Conservation (phyloP, 2,329 filamentous ascomycete species). For the Penicillium sp. region DNA sequence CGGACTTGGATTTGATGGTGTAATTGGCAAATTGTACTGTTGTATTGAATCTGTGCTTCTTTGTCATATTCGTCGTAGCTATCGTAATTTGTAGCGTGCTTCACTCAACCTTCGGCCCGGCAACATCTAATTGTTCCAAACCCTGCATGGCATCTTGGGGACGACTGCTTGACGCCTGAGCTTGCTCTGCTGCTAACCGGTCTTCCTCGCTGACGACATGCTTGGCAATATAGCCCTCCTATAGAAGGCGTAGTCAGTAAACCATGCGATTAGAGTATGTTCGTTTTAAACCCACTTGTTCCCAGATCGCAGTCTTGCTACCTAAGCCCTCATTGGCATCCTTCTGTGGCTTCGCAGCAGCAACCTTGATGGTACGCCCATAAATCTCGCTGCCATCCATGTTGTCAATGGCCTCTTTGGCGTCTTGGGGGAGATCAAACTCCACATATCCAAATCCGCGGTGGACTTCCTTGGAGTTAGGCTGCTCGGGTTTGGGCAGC, state of each 20-base stretch:
- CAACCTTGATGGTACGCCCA: slow-evolving; percentile 86
- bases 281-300: slow-evolving; percentile 65
- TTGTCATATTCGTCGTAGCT: slow-evolving; percentile 23
- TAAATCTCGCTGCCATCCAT: slow-evolving; percentile 98
- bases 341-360: slow-evolving; percentile 86
- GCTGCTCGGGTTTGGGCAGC: slow-evolving; percentile 79
- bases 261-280: slow-evolving; percentile 2
- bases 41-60: slow-evolving; percentile 14
- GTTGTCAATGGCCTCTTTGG: slow-evolving; percentile 94
- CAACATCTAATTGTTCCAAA: slow-evolving; percentile 86
- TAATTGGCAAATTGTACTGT: slow-evolving; percentile 31
- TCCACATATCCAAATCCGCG: slow-evolving; percentile 96
- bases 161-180: slow-evolving; percentile 51
- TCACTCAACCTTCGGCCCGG: slow-evolving; percentile 78
- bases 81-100: slow-evolving; percentile 19
- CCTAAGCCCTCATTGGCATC: slow-evolving; percentile 81
- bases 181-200: slow-evolving; percentile 56
- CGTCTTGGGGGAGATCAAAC: slow-evolving; percentile 80
- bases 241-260: slow-evolving; percentile 26
- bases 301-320: slow-evolving; percentile 92
- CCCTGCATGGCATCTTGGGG: slow-evolving; percentile 91
- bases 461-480: slow-evolving; percentile 73
- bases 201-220: slow-evolving; percentile 82
- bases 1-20: slow-evolving; percentile 24
- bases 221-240: slow-evolving; percentile 93